phyloP scores from a whole-genome alignment of 106 monocot genomes.

The Dioscorea zingiberensis region DNA sequence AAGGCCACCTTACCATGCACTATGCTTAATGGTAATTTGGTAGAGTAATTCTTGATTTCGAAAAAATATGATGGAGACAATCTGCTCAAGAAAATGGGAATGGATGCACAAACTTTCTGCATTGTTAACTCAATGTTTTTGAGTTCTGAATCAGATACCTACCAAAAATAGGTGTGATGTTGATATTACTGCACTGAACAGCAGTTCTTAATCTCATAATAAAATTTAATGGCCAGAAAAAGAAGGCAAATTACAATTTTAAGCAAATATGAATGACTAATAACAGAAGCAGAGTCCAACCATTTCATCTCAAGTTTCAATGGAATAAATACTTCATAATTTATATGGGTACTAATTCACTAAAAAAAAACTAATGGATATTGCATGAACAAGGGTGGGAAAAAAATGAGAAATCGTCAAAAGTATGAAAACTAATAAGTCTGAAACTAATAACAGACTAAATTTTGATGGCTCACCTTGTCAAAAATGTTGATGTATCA shows the following conservation, averaged over 20 bases:
- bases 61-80: slow-evolving; percentile 64
- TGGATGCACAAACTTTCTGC: slow-evolving; percentile 14
- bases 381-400: not conserved
- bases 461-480: too few species aligned
- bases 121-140: slow-evolving; percentile 29
- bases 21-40: slow-evolving; percentile 36
- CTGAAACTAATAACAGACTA: too few species aligned
- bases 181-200: not conserved
- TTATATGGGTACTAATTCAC: not conserved
- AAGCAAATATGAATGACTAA: too few species aligned
- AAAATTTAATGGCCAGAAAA: not conserved
- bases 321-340: not conserved
- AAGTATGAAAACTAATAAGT: too few species aligned
- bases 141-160: slow-evolving; percentile 54
- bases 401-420: too few species aligned
- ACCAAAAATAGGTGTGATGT: slow-evolving; percentile 9
- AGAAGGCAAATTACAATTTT: not conserved
- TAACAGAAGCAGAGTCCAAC: too few species aligned
- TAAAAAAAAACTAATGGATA: too few species aligned
- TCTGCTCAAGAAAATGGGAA: slow-evolving; percentile 51
- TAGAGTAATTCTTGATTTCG: slow-evolving; percentile 30
- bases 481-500: too few species aligned
- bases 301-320: not conserved
- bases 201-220: not conserved
- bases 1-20: slow-evolving; percentile 43